Conservation (phyloP, 257 asterid genomes). For the Buddleja alternifolia region DNA sequence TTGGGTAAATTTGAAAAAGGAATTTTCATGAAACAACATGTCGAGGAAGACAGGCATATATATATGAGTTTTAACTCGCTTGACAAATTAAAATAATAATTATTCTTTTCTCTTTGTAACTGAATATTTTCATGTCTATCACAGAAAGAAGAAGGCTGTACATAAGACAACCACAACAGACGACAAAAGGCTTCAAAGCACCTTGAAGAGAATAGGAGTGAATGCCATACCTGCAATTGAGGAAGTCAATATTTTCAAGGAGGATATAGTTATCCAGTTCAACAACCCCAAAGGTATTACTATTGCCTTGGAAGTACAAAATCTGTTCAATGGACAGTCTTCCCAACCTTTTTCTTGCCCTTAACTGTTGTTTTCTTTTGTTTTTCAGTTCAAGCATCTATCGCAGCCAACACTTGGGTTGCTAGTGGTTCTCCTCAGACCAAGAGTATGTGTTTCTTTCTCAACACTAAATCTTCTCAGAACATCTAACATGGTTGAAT, state of each 20-base stretch:
- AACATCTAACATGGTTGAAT: not conserved
- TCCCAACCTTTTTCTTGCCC: not conserved
- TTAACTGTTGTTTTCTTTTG: not conserved
- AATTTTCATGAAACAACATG: not conserved
- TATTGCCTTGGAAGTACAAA: not conserved
- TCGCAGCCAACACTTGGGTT: slow-evolving; percentile 81
- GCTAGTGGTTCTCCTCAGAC: slow-evolving; percentile 79
- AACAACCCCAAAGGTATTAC: slow-evolving; percentile 59
- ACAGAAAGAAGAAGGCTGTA: slow-evolving; percentile 79
- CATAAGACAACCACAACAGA: slow-evolving; percentile 78
- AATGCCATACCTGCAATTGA: slow-evolving; percentile 73
- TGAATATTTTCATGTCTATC: not conserved
- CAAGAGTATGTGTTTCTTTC: slow-evolving; percentile 54
- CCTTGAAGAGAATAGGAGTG: slow-evolving; percentile 76
- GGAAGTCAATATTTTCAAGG: slow-evolving; percentile 77
- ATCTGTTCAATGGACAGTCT: not conserved
- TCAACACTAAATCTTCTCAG: not conserved
- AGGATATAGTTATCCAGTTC: slow-evolving; percentile 74
- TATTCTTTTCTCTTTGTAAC: not conserved
- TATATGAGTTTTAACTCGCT: not conserved
- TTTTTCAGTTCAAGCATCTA: slow-evolving; percentile 69
- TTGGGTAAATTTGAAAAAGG: not conserved
- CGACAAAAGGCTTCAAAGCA: slow-evolving; percentile 77
- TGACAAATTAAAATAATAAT: not conserved
- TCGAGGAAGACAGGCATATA: not conserved